Percentiles rank a stretch among this genome's conserved stretches.
phyloP scores from a whole-genome alignment of 495 filamentous ascomycete species.

The Parmelia sp. region DNA sequence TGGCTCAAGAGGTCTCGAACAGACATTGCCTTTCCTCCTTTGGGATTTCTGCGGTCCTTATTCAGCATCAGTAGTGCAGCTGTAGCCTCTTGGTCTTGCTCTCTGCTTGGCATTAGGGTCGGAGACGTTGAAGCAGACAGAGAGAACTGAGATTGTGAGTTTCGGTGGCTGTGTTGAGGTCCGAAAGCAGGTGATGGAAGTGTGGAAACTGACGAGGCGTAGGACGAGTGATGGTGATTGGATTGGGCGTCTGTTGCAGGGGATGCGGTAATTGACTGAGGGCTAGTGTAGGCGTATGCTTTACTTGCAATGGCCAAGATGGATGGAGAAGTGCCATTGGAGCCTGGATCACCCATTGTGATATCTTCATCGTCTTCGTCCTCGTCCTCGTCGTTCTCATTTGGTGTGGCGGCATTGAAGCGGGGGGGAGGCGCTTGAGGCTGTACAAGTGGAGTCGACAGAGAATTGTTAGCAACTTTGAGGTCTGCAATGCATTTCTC shows the following conservation, averaged over 20 bases:
- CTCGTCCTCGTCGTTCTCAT: constrained; percentile 33
- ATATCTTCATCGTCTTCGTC: constrained; percentile 24
- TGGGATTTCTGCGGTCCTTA: constrained; percentile 49
- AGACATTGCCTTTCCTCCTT: constrained; percentile 54
- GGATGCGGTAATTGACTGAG: constrained; percentile 22
- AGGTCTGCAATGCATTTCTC: constrained; percentile 81
- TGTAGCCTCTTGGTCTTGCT: constrained; percentile 69
- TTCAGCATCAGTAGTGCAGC: constrained; percentile 77
- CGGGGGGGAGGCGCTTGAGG: constrained; percentile 21
- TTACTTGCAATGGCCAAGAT: constrained; percentile 21
- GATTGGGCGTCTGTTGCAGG: constrained; percentile 29
- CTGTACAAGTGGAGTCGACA: constrained; percentile 23
- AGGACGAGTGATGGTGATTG: constrained; percentile 34
- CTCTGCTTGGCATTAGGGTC: constrained; percentile 29
- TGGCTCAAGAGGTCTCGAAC: constrained; percentile 65
- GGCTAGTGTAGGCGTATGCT: constrained; percentile 15
- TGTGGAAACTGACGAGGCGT: constrained; percentile 34
- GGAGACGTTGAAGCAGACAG: constrained; percentile 35
- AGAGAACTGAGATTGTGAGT: constrained; percentile 21
- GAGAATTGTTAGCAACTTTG: constrained; percentile 50
- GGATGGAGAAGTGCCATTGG: constrained; percentile 1
- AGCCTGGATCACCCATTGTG: constrained; percentile 16
- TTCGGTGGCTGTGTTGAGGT: constrained; percentile 24
- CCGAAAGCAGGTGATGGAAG: constrained; percentile 41
- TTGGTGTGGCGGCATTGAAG: constrained; percentile 1